phyloP scores from a whole-genome alignment of 139 green algal species.

The Picochlorum costavermella region DNA sequence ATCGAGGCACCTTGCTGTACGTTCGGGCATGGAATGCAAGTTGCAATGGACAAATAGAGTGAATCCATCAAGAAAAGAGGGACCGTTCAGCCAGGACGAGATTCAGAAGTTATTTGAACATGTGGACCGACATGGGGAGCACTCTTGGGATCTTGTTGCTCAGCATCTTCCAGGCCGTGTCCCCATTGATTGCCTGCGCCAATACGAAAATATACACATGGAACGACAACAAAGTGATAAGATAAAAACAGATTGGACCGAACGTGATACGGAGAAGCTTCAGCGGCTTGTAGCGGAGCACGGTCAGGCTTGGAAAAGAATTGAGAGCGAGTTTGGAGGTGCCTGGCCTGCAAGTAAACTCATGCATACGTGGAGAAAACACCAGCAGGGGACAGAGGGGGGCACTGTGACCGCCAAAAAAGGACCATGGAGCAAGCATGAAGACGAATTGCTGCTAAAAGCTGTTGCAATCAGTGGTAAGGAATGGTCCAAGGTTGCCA shows the following conservation, averaged over 20 bases:
- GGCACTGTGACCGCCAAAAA: background rate
- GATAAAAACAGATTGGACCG: background rate
- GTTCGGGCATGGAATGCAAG: constrained; percentile 12
- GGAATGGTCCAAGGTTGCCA: constrained; percentile 26
- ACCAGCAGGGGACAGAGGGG: constrained; percentile 8
- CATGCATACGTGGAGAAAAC: constrained; percentile 31
- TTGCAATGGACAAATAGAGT: constrained; percentile 27
- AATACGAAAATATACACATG: background rate
- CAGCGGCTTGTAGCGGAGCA: constrained; percentile 15
- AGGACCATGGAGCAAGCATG: constrained; percentile 17
- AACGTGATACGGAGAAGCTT: constrained; percentile 15
- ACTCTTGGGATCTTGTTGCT: constrained; percentile 3
- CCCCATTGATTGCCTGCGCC: constrained; percentile 6
- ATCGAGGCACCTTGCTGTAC: constrained; percentile 4
- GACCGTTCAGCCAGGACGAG: constrained; percentile 10
- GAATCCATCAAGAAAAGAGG: constrained; percentile 1
- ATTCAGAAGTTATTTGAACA: constrained; percentile 5
- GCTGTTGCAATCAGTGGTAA: constrained; percentile 21
- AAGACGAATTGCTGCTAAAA: constrained; percentile 24
- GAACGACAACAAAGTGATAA: background rate
- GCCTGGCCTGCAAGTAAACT: constrained; percentile 13
- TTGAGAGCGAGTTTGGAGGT: constrained; percentile 23
- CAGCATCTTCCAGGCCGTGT: background rate
- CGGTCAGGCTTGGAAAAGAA: constrained; percentile 20
- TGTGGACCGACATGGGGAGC: constrained; percentile 5